Evolutionary conservation across 352 stramenopile species (phyloP).

Genomic region (Phytophthora chlamydospora): DNA sequence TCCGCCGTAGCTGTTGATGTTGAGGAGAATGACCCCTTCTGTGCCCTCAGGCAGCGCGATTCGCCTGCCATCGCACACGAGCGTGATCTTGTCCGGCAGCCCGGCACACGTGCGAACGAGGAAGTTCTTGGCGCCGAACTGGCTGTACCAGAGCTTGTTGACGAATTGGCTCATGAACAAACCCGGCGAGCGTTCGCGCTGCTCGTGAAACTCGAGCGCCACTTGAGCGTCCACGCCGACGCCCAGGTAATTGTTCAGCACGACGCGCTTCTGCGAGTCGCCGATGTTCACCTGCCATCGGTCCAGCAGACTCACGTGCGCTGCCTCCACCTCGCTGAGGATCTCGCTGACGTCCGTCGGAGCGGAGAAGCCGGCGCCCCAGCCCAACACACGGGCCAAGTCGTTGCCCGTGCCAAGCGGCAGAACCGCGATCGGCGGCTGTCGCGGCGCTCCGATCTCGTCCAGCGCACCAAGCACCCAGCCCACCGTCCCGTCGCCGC

Average conservation of each 20-base stretch:
- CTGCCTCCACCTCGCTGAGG: slow-evolving; percentile 69
- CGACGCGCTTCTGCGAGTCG: slow-evolving; percentile 62
- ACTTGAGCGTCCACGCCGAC: slow-evolving; percentile 92
- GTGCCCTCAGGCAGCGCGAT: slow-evolving; percentile 76
- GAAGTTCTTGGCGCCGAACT: slow-evolving; percentile 88
- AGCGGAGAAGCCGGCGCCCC: slow-evolving; percentile 92
- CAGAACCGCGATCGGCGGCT: slow-evolving; percentile 94
- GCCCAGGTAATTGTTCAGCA: slow-evolving; percentile 86
- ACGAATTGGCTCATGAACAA: slow-evolving; percentile 91
- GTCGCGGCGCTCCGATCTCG: slow-evolving; percentile 58
- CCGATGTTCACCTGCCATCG: slow-evolving; percentile 76
- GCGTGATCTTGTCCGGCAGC: slow-evolving; percentile 72
- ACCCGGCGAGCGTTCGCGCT: slow-evolving; percentile 84
- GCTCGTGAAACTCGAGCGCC: slow-evolving; percentile 91
- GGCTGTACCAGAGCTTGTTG: slow-evolving; percentile 93
- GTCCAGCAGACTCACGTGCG: slow-evolving; percentile 78
- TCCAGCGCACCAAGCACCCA: slow-evolving; percentile 90
- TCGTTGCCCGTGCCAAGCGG: slow-evolving; percentile 97
- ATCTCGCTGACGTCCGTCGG: slow-evolving; percentile 68
- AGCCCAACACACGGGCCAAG: slow-evolving; percentile 91
- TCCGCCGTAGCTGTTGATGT: slow-evolving; percentile 90
- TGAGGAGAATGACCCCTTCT: slow-evolving; percentile 87
- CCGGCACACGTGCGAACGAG: slow-evolving; percentile 85
- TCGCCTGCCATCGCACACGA: slow-evolving; percentile 81
- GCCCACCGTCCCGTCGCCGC: slow-evolving; percentile 94